A percentile compares a stretch with the other conserved stretches of the same genome.
These are phyloP conservation scores for Neofusicoccum cordaticola DNA, from an alignment of 2,329 filamentous ascomycete genomes.

Conservation along the genomic window DNA sequence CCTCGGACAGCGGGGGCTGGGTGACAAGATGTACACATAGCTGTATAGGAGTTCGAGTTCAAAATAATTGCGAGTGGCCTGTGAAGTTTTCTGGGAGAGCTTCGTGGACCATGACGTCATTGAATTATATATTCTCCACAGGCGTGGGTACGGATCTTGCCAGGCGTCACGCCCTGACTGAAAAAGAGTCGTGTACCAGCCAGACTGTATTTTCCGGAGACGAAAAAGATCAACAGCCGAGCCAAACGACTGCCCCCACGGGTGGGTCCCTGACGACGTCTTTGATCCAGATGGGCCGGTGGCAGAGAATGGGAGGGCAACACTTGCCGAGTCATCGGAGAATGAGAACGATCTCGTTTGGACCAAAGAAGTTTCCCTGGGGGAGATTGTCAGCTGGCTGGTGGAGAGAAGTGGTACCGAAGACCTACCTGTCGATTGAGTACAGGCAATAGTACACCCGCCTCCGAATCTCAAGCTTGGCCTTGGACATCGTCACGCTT, in stretches of 20 bases:
- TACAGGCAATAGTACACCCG: conserved; percentile 90
- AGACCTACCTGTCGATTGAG: conserved; percentile 71
- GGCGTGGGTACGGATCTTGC: conserved; percentile 65
- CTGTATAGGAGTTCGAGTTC: conserved; percentile 88
- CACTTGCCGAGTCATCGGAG: conserved; percentile 81
- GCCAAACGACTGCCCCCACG: conserved; percentile 59
- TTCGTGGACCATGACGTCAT: conserved; percentile 79
- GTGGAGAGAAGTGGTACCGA: not conserved
- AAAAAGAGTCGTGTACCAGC: conserved; percentile 86
- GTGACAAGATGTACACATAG: conserved; percentile 83
- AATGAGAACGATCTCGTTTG: conserved; percentile 88
- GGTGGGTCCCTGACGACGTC: conserved; percentile 48
- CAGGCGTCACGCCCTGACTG: conserved; percentile 71
- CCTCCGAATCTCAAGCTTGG: conserved; percentile 72
- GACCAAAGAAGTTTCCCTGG: conserved; percentile 81
- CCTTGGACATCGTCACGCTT: conserved; percentile 64
- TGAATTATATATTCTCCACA: conserved; percentile 72
- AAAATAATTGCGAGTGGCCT: conserved; percentile 70
- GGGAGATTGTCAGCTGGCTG: conserved; percentile 19
- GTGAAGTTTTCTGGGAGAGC: conserved; percentile 65
- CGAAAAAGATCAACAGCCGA: conserved; percentile 76
- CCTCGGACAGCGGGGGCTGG: conserved; percentile 69
- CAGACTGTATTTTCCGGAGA: conserved; percentile 80
- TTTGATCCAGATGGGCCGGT: conserved; percentile 34
- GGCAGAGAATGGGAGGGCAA: conserved; percentile 65